Evolutionary conservation across 2,329 filamentous ascomycete species (phyloP).

Genomic region (Shiraia bambusicola): DNA sequence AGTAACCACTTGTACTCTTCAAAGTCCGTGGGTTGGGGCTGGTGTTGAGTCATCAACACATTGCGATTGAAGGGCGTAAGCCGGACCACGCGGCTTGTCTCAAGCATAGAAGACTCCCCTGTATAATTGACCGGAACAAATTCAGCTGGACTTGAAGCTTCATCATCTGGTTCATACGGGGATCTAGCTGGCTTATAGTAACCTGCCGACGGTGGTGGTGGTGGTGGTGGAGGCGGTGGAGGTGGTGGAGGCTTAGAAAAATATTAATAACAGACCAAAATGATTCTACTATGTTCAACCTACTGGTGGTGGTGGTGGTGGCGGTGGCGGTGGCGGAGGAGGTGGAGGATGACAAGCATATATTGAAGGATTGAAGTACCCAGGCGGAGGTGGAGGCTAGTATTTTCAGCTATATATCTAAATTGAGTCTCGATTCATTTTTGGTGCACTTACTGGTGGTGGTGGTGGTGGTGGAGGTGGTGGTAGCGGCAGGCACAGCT

Average conservation of each 20-base stretch:
- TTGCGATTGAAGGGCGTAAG: constrained; percentile 31
- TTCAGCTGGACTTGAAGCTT: constrained; percentile 13
- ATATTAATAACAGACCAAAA: no score
- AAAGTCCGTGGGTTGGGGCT: constrained; percentile 26
- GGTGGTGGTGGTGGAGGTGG: constrained; percentile 2
- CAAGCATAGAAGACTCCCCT: constrained; percentile 11
- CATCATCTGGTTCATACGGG: constrained; percentile 4
- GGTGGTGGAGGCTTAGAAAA: no score
- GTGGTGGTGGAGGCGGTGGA: constrained; percentile 13
- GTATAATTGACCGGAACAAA: constrained; percentile 28
- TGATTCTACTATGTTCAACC: background rate
- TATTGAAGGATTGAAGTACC: no score
- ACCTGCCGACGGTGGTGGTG: constrained; percentile 13
- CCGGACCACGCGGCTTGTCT: constrained; percentile 18
- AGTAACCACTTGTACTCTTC: constrained; percentile 35
- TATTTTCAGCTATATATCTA: no score
- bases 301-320: constrained; percentile 1
- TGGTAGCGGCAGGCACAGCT: background rate
- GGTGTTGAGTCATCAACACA: constrained; percentile 25
- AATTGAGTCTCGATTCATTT: no score
- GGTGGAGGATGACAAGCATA: background rate
- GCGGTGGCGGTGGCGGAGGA: constrained; percentile 1
- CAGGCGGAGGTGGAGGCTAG: no score
- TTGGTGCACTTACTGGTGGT: constrained; percentile 1
- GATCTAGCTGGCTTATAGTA: background rate